Evolutionary conservation across 179 eudicot species (phyloP).

Genomic region (Nepenthes alata): DNA sequence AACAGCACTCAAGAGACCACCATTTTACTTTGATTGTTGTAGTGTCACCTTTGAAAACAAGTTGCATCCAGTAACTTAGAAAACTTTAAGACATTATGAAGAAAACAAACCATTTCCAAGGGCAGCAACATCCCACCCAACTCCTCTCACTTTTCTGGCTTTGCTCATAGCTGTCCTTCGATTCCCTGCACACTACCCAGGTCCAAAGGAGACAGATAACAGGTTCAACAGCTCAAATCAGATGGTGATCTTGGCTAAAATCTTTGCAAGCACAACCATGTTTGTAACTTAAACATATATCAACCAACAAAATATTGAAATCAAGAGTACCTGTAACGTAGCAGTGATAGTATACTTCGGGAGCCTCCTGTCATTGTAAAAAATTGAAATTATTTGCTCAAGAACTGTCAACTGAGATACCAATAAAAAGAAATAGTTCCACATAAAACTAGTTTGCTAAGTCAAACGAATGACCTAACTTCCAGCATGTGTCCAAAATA

Average conservation of each 20-base stretch:
- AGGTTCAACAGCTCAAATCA: neutral
- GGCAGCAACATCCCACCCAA: conserved; percentile 93
- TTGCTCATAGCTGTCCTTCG: conserved; percentile 98
- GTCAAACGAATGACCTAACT: neutral
- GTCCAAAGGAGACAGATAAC: neutral
- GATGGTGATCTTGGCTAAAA: neutral
- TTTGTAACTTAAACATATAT: too few relatives aligned
- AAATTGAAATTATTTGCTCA: conserved; percentile 10
- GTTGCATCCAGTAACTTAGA: neutral
- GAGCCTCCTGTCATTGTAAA: conserved; percentile 49
- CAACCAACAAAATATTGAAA: neutral
- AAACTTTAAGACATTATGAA: neutral
- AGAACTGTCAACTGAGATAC: neutral
- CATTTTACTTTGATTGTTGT: too few relatives aligned
- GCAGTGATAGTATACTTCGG: conserved; percentile 73
- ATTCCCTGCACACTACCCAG: conserved; percentile 84
- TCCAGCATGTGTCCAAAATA: neutral
- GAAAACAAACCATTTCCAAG: conserved; percentile 77
- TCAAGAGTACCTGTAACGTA: conserved; percentile 61
- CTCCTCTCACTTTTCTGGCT: conserved; percentile 70
- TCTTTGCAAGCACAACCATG: neutral
- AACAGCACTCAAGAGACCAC: too few relatives aligned
- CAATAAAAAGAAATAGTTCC: neutral
- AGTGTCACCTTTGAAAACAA: neutral
- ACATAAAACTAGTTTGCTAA: neutral